Conservation (phyloP, 2,329 filamentous ascomycete genomes). For the Neofusicoccum kwambonambiense region DNA sequence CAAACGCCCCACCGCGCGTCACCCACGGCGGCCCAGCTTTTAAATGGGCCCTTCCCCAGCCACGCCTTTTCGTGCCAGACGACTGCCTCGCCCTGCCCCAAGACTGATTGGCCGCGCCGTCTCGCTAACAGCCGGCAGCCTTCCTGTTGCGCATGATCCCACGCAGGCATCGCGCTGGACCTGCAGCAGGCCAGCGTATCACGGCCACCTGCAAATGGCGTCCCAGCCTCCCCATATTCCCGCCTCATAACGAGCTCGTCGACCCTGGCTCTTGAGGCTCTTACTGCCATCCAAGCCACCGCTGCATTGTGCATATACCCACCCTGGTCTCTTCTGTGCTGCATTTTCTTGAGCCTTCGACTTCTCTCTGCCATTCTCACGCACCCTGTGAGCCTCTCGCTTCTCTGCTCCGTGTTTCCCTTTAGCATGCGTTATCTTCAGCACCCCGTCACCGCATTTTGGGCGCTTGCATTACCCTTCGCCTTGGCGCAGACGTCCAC, state of each 20-base stretch:
- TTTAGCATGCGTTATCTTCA: background rate
- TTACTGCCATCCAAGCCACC: background rate
- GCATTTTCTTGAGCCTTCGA: background rate
- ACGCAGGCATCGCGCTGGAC: background rate
- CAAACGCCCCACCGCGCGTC: slow-evolving; percentile 16
- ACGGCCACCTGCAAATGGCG: background rate
- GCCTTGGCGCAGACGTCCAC: slow-evolving; percentile 34
- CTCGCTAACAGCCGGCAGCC: background rate
- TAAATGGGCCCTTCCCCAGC: slow-evolving; percentile 3
- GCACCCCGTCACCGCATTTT: background rate
- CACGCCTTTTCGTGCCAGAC: background rate
- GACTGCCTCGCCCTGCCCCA: background rate
- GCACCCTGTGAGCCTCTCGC: background rate
- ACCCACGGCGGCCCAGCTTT: background rate
- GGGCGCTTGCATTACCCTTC: background rate
- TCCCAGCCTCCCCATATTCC: slow-evolving; percentile 11
- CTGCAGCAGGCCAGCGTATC: background rate
- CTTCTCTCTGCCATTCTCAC: background rate
- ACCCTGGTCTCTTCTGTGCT: background rate
- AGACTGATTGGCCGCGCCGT: background rate
- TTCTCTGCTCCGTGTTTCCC: background rate
- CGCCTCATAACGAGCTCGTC: background rate
- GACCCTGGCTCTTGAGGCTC: slow-evolving; percentile 15
- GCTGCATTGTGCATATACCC: slow-evolving; percentile 9
- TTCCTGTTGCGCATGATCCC: slow-evolving; percentile 3